These are phyloP conservation scores for Bisporella sp. DNA, from an alignment of 2,329 filamentous ascomycete genomes.

Conservation along the genomic window DNA sequence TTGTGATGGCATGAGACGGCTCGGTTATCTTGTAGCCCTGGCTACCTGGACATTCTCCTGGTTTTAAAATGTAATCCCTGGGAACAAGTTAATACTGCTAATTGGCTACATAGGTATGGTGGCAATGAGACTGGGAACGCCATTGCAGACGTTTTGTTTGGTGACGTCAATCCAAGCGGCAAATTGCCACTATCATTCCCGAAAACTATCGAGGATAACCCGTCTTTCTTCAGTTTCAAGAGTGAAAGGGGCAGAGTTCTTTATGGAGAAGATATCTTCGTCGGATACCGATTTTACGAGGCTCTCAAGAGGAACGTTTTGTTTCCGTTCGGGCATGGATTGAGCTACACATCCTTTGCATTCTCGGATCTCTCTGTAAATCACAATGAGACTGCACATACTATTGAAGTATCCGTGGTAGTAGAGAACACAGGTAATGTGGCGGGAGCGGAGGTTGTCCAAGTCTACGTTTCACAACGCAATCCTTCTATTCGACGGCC, in stretches of 20 bases:
- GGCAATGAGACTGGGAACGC: constrained; percentile 60
- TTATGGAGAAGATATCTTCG: constrained; percentile 75
- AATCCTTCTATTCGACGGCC: constrained; percentile 40
- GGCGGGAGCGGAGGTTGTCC: constrained; percentile 47
- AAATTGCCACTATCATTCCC: constrained; percentile 73
- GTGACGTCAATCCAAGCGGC: constrained; percentile 56
- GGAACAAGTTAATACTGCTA: no score
- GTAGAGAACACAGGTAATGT: constrained; percentile 58
- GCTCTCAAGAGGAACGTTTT: constrained; percentile 55
- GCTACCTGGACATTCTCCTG: no score
- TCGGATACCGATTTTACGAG: constrained; percentile 78
- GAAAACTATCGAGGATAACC: constrained; percentile 58
- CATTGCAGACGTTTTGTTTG: constrained; percentile 56
- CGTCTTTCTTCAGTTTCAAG: constrained; percentile 67
- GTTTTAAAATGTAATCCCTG: no score
- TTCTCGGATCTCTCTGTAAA: no score
- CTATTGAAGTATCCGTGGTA: constrained; percentile 30
- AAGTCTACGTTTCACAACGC: constrained; percentile 49
- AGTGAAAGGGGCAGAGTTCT: constrained; percentile 63
- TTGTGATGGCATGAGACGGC: no score
- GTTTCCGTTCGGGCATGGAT: constrained; percentile 63
- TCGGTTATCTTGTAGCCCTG: no score
- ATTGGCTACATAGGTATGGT: constrained; percentile 31
- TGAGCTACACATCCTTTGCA: no score
- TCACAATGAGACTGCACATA: neutral